Percentiles rank a stretch among this genome's conserved stretches.
phyloP scores from a whole-genome alignment of 2,329 filamentous ascomycete genomes.

The Phyllosticta paracitricarpa region DNA sequence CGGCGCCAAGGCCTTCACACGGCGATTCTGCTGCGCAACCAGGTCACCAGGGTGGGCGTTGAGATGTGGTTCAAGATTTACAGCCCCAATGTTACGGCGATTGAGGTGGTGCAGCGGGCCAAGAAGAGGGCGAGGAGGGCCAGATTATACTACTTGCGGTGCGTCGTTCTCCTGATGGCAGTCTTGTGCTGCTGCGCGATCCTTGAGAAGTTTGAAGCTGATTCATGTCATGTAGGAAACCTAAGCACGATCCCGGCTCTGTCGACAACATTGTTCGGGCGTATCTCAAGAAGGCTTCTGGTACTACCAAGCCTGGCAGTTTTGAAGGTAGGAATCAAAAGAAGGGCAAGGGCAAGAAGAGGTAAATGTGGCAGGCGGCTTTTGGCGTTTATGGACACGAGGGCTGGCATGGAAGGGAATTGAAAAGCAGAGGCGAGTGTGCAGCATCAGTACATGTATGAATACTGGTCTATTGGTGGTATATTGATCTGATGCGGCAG shows the following conservation, averaged over 20 bases:
- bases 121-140: constrained; percentile 79
- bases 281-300: constrained; percentile 26
- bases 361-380: not conserved
- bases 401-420: not conserved
- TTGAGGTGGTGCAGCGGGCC: constrained; percentile 85
- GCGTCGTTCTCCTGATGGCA: constrained; percentile 12
- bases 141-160: constrained; percentile 80
- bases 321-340: constrained; percentile 18
- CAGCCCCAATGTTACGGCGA: constrained; percentile 75
- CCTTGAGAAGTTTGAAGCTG: not conserved
- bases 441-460: not conserved
- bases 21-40: constrained; percentile 73
- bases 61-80: constrained; percentile 99
- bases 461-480: not conserved
- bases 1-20: constrained; percentile 79
- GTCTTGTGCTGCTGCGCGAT: not conserved
- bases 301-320: not conserved
- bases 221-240: constrained; percentile 8
- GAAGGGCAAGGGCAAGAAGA: constrained; percentile 12
- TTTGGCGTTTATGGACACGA: not conserved
- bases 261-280: constrained; percentile 29
- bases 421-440: not conserved
- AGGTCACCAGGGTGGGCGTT: constrained; percentile 75
- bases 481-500: no score
- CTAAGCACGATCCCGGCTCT: constrained; percentile 28